Percentiles rank a stretch among this genome's conserved stretches.
Evolutionary conservation across 2,329 filamentous ascomycete genomes (phyloP).

Genomic region (Nannizzia gypsea): DNA sequence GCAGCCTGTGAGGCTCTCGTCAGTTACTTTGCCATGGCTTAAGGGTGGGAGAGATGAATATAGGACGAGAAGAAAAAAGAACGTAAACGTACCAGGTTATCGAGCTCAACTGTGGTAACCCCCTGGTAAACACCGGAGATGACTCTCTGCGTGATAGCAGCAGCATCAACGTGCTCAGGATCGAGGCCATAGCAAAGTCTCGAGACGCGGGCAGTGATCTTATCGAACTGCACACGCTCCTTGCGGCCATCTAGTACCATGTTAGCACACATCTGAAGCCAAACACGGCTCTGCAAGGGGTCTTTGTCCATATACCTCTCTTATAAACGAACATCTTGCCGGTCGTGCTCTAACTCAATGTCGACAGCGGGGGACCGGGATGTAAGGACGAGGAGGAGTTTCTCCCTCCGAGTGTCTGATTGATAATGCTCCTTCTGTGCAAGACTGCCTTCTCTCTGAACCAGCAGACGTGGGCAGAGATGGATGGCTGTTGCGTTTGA

Average conservation of each 20-base stretch:
- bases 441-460: background rate
- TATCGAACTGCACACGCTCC: conserved; percentile 99
- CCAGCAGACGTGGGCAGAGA: background rate
- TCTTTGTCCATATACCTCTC: conserved; percentile 39
- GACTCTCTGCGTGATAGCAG: conserved; percentile 97
- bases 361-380: background rate
- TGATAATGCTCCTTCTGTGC: background rate
- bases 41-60: conserved; percentile 14
- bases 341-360: background rate
- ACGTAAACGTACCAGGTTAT: conserved; percentile 66
- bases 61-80: background rate
- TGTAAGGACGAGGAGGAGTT: background rate
- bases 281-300: background rate
- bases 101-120: conserved; percentile 89
- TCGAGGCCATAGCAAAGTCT: conserved; percentile 96
- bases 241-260: conserved; percentile 75
- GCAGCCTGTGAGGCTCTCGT: conserved; percentile 54
- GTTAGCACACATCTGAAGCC: background rate
- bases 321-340: conserved; percentile 51
- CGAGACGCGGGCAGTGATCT: conserved; percentile 97
- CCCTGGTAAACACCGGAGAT: conserved; percentile 98
- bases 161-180: conserved; percentile 88
- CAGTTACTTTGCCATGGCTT: background rate
- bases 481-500: background rate
- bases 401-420: background rate